Base-by-base conservation (phyloP, 257 asterid species). In the Thymus mandschuricus region DNA sequence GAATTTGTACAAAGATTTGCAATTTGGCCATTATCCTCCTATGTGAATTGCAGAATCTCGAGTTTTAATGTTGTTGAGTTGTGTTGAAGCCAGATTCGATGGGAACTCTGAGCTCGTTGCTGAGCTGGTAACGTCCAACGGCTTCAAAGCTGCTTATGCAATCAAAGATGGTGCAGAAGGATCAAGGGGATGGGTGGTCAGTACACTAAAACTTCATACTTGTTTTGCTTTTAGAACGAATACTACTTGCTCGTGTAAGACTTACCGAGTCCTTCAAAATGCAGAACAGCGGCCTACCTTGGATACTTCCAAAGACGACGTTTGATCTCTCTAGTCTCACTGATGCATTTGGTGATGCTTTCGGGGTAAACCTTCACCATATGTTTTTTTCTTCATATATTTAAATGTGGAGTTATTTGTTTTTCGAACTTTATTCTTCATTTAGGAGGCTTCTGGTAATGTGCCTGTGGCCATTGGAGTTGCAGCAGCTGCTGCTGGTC, bases 101-200 rank as follows among this genome's bases (percentile, higher is more conserved):
- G 97, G 97, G 46, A 94, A 86, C 86, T 91, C 98, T 45, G 94
- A 94, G 75, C 88, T 91, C 75, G 96, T 89, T 1, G 97, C 96
- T 10, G 96, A 91, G 86, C 85, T 94, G 51, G 97, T 81, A 21
- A 88, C 97, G n/a, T 86, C 85, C 12, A 94, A 94, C 75, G 96
- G 98, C 76, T 91, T 89, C 79, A 91, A 91, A 86, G 91, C 96
- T 75, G 97, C 98, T 30, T 94, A 91, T 69, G 98, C 96, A 35
- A 83, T 94, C 51, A 94, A 80, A 84, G 97, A 87, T 77, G 98
- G 97, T 10, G 97, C 87, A 2, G 92, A 88, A 86, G 97, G 96
- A 60, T 69, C 85, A 13, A 75, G 81, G 68, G 96, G 97, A 79
- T 90, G 97, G 97, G 69, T 81, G 91, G 97, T 81, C 40, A 35